phyloP scores from a whole-genome alignment of 352 stramenopile genomes.

The Phytophthora chlamydospora region DNA sequence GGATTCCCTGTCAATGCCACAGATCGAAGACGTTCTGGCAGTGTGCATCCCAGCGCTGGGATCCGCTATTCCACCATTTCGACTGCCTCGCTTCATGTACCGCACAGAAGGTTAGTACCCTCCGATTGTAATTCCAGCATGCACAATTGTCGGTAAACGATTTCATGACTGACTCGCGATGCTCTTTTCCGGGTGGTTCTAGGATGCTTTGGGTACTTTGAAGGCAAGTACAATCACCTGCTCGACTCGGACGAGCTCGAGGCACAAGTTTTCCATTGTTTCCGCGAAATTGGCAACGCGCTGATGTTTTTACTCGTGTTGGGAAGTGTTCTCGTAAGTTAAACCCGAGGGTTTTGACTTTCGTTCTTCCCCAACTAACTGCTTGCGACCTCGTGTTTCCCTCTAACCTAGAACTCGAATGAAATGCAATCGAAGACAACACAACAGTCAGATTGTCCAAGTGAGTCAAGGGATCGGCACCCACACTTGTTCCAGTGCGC shows the following conservation, averaged over 20 bases:
- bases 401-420: slow-evolving; percentile 12
- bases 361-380: not conserved
- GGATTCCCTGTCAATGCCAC: not conserved
- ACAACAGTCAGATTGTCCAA: slow-evolving; percentile 1
- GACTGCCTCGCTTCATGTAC: slow-evolving; percentile 74
- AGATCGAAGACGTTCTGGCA: slow-evolving; percentile 75
- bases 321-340: slow-evolving; percentile 40
- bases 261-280: slow-evolving; percentile 82
- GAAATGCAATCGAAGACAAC: slow-evolving; percentile 14
- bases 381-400: not conserved
- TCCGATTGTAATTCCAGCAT: too few relatives aligned
- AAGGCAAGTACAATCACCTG: slow-evolving; percentile 82
- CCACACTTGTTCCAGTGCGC: slow-evolving; percentile 30
- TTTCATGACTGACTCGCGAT: not conserved
- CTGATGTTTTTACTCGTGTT: slow-evolving; percentile 67
- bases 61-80: slow-evolving; percentile 74
- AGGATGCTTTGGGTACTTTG: slow-evolving; percentile 83
- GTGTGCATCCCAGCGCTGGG: slow-evolving; percentile 76
- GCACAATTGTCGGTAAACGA: not conserved
- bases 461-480: not conserved
- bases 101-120: slow-evolving; percentile 47
- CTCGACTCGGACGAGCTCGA: slow-evolving; percentile 83
- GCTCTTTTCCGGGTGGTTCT: not conserved
- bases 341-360: not conserved
- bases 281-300: slow-evolving; percentile 81